Evolutionary conservation across 2,329 filamentous ascomycete genomes (phyloP), one percentile per base, ranked within the genome.

Genomic region (Aspergillus persii): DNA sequence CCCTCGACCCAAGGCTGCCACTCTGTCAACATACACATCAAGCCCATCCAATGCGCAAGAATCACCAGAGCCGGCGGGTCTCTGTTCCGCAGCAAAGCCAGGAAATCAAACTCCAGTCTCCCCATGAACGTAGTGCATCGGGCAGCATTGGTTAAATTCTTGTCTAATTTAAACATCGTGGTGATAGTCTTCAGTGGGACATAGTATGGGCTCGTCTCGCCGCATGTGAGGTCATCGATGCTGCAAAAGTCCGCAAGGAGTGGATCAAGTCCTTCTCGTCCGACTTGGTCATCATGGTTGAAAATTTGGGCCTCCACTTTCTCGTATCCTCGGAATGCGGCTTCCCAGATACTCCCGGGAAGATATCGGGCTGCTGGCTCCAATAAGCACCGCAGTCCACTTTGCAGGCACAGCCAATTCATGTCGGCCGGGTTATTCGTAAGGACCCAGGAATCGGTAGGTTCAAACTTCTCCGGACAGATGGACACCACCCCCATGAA

Each of bases 321-420:
- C 29, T 63, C 56, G 8, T 59, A 62, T 2, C 54, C 51, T 5
- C 57, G 23, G 9, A 74, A 71, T 5, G 68, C 57, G 0, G 60
- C 50, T 0, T 50, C 61, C 71, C 70, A 74, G 31, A 74, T 72
- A 52, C 64, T 72, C 3, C 44, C 36, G 0, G 62, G 47, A 5
- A 71, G 26, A 41, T 60, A 62, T 2, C 58, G 54, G 2, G 30
- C 39, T 1, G 63, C 65, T 3, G 67, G 50, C 1, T 55, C 30
- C 2, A 71, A 30, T n/a, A 74, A 67, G 15, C 56, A 63, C 9
- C 61, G 61, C 12, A 73, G 26, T 1, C 71, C 71, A 31, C 69
- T 69, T 50, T 71, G 69, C 1, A 73, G 54, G 30, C 64, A 69
- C 2, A 74, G 63, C 71, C 71, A 74, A 56, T 73, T 74, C 60